Conservation (phyloP, 768 basidiomycete species). For the Lanmaoa pseudosensibilis region DNA sequence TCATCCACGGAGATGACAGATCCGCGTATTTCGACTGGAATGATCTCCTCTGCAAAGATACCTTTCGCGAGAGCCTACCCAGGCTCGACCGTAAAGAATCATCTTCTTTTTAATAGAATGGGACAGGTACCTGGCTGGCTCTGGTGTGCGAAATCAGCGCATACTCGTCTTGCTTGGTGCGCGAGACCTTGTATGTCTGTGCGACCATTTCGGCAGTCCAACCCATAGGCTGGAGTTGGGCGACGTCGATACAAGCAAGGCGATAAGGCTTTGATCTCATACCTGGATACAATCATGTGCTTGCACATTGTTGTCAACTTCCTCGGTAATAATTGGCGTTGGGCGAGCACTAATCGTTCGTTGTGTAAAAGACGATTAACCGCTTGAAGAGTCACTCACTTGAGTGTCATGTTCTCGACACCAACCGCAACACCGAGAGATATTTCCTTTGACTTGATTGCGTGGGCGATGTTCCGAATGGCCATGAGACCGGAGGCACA, state of each 20-base stretch:
- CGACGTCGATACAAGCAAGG: background rate
- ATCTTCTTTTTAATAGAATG: background rate
- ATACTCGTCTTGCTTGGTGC: constrained; percentile 85
- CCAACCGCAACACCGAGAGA: constrained; percentile 85
- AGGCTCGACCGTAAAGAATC: background rate
- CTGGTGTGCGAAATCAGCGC: constrained; percentile 86
- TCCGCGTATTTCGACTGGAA: constrained; percentile 79
- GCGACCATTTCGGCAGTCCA: constrained; percentile 95
- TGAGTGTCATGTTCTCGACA: constrained; percentile 79
- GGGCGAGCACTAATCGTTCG: constrained; percentile 58
- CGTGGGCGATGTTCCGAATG: constrained; percentile 86
- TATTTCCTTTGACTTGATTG: constrained; percentile 80
- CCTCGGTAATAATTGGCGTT: constrained; percentile 62
- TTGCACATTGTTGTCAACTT: constrained; percentile 56
- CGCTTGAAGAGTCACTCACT: constrained; percentile 43
- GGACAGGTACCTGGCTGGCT: constrained; percentile 54
- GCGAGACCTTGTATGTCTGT: constrained; percentile 70
- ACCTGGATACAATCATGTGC: constrained; percentile 78
- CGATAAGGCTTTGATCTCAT: background rate
- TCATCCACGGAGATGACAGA: constrained; percentile 72
- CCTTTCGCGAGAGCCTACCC: constrained; percentile 63
- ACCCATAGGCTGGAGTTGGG: constrained; percentile 71
- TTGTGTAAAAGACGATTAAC: background rate
- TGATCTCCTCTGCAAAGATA: constrained; percentile 83
- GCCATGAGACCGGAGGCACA: constrained; percentile 95